phyloP scores from a whole-genome alignment of 768 basidiomycete species.

The Lentinula edodes region DNA sequence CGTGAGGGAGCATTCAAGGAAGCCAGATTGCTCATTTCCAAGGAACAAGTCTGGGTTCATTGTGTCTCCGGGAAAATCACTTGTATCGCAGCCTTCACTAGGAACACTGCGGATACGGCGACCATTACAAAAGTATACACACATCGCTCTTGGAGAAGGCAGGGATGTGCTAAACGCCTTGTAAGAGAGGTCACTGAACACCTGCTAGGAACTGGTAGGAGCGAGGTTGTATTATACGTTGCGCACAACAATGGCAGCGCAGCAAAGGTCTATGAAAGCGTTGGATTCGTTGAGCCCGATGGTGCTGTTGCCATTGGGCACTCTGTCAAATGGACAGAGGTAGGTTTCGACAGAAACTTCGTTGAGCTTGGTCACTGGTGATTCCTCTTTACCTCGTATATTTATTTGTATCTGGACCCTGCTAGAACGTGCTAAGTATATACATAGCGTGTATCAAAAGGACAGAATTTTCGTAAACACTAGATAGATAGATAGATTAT shows the following conservation, averaged over 20 bases:
- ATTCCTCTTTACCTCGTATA: background rate
- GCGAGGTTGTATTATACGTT: constrained; percentile 58
- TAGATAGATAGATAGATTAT: too few relatives aligned
- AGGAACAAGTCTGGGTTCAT: constrained; percentile 56
- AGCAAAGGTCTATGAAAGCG: constrained; percentile 50
- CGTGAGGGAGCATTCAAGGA: constrained; percentile 38
- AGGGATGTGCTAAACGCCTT: constrained; percentile 57
- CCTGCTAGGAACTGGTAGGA: constrained; percentile 21
- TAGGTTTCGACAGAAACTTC: constrained; percentile 47
- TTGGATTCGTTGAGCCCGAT: constrained; percentile 61
- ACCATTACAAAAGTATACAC: constrained; percentile 75
- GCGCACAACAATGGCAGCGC: constrained; percentile 51
- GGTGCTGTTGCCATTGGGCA: constrained; percentile 34
- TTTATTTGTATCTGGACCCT: too few relatives aligned
- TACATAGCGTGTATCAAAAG: too few relatives aligned
- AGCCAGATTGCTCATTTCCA: constrained; percentile 42
- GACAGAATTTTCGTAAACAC: too few relatives aligned
- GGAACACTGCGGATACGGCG: constrained; percentile 50
- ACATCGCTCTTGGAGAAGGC: constrained; percentile 40
- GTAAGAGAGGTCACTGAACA: constrained; percentile 51
- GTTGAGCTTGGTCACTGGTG: constrained; percentile 67
- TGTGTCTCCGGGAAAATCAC: constrained; percentile 39
- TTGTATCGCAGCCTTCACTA: constrained; percentile 63
- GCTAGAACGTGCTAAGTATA: too few relatives aligned
- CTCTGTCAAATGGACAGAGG: constrained; percentile 45